A percentile compares a stretch with the other conserved stretches of the same genome.
Conservation (phyloP, 2,329 filamentous ascomycete genomes). For the Phaeosphaeria sp. region DNA sequence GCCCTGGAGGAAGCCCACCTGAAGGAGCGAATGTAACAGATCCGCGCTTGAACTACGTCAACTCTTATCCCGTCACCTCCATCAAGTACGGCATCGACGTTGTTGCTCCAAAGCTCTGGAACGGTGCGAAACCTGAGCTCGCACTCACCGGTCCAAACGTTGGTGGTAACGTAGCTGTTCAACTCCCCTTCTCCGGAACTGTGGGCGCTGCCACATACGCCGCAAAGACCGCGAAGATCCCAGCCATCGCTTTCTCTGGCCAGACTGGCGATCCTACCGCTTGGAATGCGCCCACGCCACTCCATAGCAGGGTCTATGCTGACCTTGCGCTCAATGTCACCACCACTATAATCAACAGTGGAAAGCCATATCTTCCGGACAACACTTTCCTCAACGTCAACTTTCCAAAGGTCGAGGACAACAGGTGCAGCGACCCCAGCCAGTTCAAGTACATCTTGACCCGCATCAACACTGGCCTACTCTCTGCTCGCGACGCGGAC, state of each 20-base stretch:
- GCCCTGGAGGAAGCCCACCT: slow-evolving; percentile 62
- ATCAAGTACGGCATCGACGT: slow-evolving; percentile 68
- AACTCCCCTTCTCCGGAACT: slow-evolving; percentile 68
- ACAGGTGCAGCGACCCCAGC: slow-evolving; percentile 57
- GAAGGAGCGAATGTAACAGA: slow-evolving; percentile 64
- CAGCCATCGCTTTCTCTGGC: slow-evolving; percentile 73
- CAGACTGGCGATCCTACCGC: slow-evolving; percentile 57
- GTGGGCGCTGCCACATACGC: slow-evolving; percentile 71
- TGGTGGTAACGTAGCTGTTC: slow-evolving; percentile 64
- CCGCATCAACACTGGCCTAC: slow-evolving; percentile 60
- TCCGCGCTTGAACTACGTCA: slow-evolving; percentile 73
- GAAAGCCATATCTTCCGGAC: slow-evolving; percentile 68
- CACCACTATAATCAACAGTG: slow-evolving; percentile 60
- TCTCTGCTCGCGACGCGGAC: slow-evolving; percentile 58
- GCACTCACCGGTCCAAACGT: slow-evolving; percentile 72
- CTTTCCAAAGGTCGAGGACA: slow-evolving; percentile 62
- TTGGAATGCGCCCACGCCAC: slow-evolving; percentile 60
- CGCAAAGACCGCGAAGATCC: slow-evolving; percentile 61
- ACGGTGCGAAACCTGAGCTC: slow-evolving; percentile 61
- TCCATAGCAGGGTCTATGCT: slow-evolving; percentile 67
- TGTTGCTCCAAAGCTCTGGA: slow-evolving; percentile 63
- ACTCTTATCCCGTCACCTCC: slow-evolving; percentile 70
- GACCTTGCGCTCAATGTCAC: slow-evolving; percentile 67
- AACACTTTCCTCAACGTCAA: slow-evolving; percentile 73
- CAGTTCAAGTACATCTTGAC: slow-evolving; percentile 71